phyloP scores from a whole-genome alignment of 495 filamentous ascomycete genomes.

The Talaromyces liani region DNA sequence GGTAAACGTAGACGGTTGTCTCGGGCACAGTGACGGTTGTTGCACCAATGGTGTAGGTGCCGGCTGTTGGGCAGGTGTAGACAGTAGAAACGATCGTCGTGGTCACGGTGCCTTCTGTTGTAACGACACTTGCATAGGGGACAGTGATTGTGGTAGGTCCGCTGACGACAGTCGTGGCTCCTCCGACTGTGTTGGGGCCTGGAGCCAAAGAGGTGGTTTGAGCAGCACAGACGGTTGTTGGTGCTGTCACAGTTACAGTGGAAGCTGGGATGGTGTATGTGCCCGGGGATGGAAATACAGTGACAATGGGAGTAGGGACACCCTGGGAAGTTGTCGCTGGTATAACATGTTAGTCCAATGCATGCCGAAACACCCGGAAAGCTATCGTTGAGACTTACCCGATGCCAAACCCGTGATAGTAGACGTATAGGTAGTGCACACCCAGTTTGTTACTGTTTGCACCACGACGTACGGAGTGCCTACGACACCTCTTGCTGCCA shows the following conservation, averaged over 20 bases:
- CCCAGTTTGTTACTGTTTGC: slow-evolving; percentile 1
- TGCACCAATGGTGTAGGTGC: slow-evolving; percentile 5
- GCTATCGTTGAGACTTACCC: neutral
- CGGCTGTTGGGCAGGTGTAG: neutral
- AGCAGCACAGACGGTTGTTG: slow-evolving; percentile 1
- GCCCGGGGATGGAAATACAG: slow-evolving; percentile 1
- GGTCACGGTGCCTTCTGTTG: neutral
- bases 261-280: slow-evolving; percentile 5
- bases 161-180: slow-evolving; percentile 1
- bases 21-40: neutral
- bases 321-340: neutral
- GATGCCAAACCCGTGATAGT: neutral
- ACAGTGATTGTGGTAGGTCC: slow-evolving; percentile 1
- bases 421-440: slow-evolving; percentile 3
- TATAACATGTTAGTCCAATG: neutral
- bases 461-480: neutral
- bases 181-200: neutral
- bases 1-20: slow-evolving; percentile 3
- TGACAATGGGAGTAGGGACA: neutral
- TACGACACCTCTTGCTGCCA: neutral
- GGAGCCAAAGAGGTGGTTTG: slow-evolving; percentile 4
- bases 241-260: neutral
- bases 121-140: neutral
- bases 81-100: neutral
- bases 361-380: neutral